phyloP scores from a whole-genome alignment of 805 yeast genomes.

The Candida morakotiae region DNA sequence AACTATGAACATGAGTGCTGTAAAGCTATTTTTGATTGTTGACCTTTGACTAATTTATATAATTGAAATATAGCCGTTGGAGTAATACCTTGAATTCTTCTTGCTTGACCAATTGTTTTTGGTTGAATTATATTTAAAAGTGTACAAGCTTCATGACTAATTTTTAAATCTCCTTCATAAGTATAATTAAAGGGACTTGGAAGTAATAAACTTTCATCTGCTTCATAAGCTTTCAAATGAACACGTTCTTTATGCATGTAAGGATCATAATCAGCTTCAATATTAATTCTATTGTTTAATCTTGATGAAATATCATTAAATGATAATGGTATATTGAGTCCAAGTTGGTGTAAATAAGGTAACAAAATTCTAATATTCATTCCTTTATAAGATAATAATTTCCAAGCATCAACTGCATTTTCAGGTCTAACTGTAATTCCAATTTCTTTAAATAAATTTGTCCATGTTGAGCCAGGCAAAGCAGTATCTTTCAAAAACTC shows the following conservation, averaged over 20 bases:
- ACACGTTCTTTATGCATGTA: constrained; percentile 70
- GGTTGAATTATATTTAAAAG: constrained; percentile 76
- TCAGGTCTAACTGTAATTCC: constrained; percentile 45
- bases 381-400: constrained; percentile 57
- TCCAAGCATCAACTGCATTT: constrained; percentile 55
- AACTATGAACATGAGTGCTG: constrained; percentile 9
- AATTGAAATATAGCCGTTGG: constrained; percentile 88
- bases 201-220: constrained; percentile 74
- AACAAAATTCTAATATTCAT: constrained; percentile 24
- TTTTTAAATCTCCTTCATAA: constrained; percentile 41
- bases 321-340: constrained; percentile 17
- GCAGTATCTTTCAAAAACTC: constrained; percentile 41
- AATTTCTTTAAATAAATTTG: constrained; percentile 38
- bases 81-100: constrained; percentile 91
- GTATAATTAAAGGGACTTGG: constrained; percentile 67
- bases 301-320: constrained; percentile 30
- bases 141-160: constrained; percentile 74
- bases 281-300: constrained; percentile 56
- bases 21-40: constrained; percentile 14
- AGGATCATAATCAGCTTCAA: constrained; percentile 82
- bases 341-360: constrained; percentile 18
- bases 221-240: constrained; percentile 69
- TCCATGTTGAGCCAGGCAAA: constrained; percentile 64
- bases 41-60: constrained; percentile 47
- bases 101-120: constrained; percentile 88